Evolutionary conservation across 2,329 filamentous ascomycete species (phyloP).

Genomic region (Fusarium oligoseptatum): DNA sequence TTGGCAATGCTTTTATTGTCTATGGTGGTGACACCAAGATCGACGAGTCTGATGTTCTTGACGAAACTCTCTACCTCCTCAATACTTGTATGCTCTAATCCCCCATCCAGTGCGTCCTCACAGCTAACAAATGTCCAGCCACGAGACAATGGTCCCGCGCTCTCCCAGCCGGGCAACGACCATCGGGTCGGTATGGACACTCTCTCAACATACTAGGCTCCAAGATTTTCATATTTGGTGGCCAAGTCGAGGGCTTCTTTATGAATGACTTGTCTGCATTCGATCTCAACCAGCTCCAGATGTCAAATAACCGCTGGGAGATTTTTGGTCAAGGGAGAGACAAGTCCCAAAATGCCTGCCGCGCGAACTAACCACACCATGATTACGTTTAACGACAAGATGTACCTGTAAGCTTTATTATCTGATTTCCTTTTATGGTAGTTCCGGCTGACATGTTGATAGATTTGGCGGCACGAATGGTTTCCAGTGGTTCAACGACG

Average conservation of each 20-base stretch:
- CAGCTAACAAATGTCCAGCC: constrained; percentile 65
- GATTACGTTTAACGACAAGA: constrained; percentile 90
- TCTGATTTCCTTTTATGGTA: not conserved
- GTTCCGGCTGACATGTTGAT: constrained; percentile 23
- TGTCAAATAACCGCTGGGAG: constrained; percentile 93
- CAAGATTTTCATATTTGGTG: constrained; percentile 97
- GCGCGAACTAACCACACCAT: constrained; percentile 95
- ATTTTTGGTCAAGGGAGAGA: constrained; percentile 77
- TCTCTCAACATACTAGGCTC: constrained; percentile 96
- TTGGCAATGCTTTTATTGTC: constrained; percentile 98
- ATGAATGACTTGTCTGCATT: constrained; percentile 98
- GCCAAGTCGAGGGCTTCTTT: constrained; percentile 96
- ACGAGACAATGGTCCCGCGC: constrained; percentile 98
- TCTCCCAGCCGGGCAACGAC: constrained; percentile 85
- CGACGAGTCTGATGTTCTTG: constrained; percentile 89
- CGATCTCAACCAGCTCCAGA: constrained; percentile 94
- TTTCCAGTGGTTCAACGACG: constrained; percentile 97
- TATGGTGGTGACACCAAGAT: constrained; percentile 99
- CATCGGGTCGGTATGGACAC: constrained; percentile 93
- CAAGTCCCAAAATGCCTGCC: constrained; percentile 75
- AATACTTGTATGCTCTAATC: constrained; percentile 85
- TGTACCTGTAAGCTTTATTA: constrained; percentile 80
- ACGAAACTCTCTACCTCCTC: constrained; percentile 95
- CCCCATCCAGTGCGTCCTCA: not conserved
- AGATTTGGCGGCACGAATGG: constrained; percentile 99